These are phyloP conservation scores for Globisporangium echinulatum DNA, from an alignment of 352 stramenopile species.

Conservation along the genomic window DNA sequence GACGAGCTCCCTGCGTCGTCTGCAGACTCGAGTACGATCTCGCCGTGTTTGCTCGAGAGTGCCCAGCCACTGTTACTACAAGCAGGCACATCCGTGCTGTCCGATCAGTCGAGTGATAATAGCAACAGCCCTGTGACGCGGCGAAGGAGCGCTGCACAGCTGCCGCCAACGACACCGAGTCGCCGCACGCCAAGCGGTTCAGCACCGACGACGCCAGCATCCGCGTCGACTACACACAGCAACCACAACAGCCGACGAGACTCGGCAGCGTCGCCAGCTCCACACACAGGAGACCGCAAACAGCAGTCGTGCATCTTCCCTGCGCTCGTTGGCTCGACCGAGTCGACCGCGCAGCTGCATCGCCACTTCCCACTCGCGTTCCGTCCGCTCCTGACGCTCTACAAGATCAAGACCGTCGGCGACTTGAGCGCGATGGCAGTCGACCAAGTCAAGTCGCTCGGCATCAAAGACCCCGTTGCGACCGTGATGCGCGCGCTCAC, in stretches of 20 bases:
- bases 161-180: slow-evolving; percentile 5
- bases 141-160: not conserved
- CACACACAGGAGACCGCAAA: not conserved
- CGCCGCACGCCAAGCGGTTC: not conserved
- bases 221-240: not conserved
- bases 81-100: not conserved
- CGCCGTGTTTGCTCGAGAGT: slow-evolving; percentile 8
- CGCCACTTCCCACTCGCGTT: slow-evolving; percentile 50
- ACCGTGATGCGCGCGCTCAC: slow-evolving; percentile 49
- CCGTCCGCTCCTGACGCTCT: slow-evolving; percentile 46
- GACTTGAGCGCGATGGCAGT: slow-evolving; percentile 46
- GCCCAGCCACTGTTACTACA: not conserved
- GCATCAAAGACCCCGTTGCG: slow-evolving; percentile 45
- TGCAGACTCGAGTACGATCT: slow-evolving; percentile 8
- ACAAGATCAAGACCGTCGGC: slow-evolving; percentile 66
- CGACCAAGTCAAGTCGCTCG: slow-evolving; percentile 50
- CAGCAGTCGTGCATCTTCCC: slow-evolving; percentile 30
- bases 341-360: slow-evolving; percentile 43
- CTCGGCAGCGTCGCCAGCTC: not conserved
- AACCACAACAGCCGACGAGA: too few relatives aligned
- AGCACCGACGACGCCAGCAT: not conserved
- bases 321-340: slow-evolving; percentile 33
- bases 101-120: not conserved
- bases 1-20: slow-evolving; percentile 4
- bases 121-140: too few relatives aligned